Evolutionary conservation across 2,329 filamentous ascomycete species (phyloP).

Genomic region (Didymella exigua): DNA sequence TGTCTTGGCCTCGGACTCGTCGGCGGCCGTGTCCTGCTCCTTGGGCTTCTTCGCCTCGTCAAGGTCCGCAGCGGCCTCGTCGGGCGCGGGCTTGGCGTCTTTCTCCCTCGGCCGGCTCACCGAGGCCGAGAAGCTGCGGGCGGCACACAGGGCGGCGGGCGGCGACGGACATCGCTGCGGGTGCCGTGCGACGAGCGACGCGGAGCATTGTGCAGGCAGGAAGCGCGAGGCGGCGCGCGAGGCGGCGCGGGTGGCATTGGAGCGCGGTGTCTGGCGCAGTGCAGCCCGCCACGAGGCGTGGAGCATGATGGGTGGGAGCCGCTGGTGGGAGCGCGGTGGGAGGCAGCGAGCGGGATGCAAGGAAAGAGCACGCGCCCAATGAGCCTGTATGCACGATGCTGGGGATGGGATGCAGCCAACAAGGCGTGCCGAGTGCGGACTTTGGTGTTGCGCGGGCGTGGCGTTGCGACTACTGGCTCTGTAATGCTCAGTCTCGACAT

Average conservation of each 20-base stretch:
- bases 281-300: slow-evolving; percentile 69
- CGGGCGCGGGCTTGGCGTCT: slow-evolving; percentile 55
- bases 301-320: slow-evolving; percentile 56
- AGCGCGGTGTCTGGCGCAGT: slow-evolving; percentile 57
- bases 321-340: not conserved
- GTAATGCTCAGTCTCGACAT: slow-evolving; percentile 18
- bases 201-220: slow-evolving; percentile 41
- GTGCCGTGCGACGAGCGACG: slow-evolving; percentile 31
- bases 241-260: slow-evolving; percentile 43
- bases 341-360: not conserved
- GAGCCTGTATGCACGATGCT: slow-evolving; percentile 9
- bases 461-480: slow-evolving; percentile 10
- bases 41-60: slow-evolving; percentile 51
- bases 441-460: slow-evolving; percentile 10
- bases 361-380: slow-evolving; percentile 12
- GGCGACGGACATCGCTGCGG: slow-evolving; percentile 34
- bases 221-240: slow-evolving; percentile 32
- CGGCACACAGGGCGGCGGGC: slow-evolving; percentile 41
- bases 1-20: slow-evolving; percentile 50
- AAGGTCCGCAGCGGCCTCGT: slow-evolving; percentile 48
- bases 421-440: slow-evolving; percentile 16
- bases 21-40: slow-evolving; percentile 50
- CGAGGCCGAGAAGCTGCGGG: slow-evolving; percentile 49
- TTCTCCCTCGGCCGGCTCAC: slow-evolving; percentile 62
- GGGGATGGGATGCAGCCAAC: slow-evolving; percentile 12